A percentile compares a stretch with the other conserved stretches of the same genome.
Conservation (phyloP, 2,329 filamentous ascomycete genomes). For the Septoria linicola region DNA sequence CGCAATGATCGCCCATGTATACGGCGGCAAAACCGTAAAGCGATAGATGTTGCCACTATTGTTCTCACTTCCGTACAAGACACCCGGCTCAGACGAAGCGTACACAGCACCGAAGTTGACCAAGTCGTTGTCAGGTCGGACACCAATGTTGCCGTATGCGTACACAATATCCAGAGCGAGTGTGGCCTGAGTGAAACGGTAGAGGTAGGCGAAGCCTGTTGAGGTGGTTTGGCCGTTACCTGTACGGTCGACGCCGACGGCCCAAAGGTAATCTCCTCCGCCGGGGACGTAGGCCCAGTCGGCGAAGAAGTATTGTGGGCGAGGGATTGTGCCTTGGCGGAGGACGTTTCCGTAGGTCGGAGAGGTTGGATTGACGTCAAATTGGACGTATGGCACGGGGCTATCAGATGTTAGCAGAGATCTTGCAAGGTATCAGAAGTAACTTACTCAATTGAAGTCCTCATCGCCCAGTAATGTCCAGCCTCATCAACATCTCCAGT, state of each 20-base stretch:
- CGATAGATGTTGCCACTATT: slow-evolving; percentile 6
- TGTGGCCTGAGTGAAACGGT: background rate
- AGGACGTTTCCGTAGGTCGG: slow-evolving; percentile 10
- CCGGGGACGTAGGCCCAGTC: slow-evolving; percentile 17
- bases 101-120: slow-evolving; percentile 13
- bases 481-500: slow-evolving; percentile 12
- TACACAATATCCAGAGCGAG: background rate
- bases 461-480: slow-evolving; percentile 10
- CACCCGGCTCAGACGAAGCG: background rate
- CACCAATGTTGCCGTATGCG: background rate
- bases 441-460: background rate
- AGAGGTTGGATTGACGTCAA: slow-evolving; percentile 4
- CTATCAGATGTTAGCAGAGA: background rate
- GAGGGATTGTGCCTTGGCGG: background rate
- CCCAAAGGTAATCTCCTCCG: slow-evolving; percentile 7
- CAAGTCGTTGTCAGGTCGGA: background rate
- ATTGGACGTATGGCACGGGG: background rate
- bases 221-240: background rate
- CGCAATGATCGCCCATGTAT: background rate
- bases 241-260: slow-evolving; percentile 4
- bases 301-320: slow-evolving; percentile 7
- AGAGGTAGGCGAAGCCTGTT: slow-evolving; percentile 1
- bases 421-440: background rate
- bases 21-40: slow-evolving; percentile 2
- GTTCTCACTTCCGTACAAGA: slow-evolving; percentile 11